A percentile compares a stretch with the other conserved stretches of the same genome.
phyloP scores from a whole-genome alignment of 768 basidiomycete species.

The Pleurotus giganteus region DNA sequence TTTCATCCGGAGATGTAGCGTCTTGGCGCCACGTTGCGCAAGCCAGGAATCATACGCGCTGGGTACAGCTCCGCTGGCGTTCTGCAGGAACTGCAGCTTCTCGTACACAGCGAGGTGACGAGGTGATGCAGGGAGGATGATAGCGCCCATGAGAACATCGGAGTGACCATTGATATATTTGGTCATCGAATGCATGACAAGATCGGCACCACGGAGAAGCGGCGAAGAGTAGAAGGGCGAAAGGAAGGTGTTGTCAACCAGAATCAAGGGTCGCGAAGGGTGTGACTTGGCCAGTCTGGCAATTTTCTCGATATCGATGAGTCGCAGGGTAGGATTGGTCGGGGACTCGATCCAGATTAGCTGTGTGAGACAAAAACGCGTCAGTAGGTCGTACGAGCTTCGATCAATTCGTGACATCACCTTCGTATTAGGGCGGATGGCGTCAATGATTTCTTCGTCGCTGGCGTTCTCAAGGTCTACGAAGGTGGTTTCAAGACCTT shows the following conservation, averaged over 20 bases:
- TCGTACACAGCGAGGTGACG: constrained; percentile 45
- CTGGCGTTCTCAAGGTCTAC: constrained; percentile 73
- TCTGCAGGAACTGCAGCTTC: constrained; percentile 84
- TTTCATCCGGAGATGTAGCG: constrained; percentile 84
- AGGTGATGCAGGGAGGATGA: constrained; percentile 56
- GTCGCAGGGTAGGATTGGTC: constrained; percentile 89
- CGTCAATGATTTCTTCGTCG: constrained; percentile 60
- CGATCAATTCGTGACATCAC: constrained; percentile 30
- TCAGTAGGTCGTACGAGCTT: background rate
- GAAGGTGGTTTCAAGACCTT: constrained; percentile 72
- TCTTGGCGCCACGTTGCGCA: constrained; percentile 88
- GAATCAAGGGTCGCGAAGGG: constrained; percentile 67
- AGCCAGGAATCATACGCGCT: constrained; percentile 89
- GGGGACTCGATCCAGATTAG: constrained; percentile 94
- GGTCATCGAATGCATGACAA: constrained; percentile 80
- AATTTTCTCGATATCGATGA: constrained; percentile 79
- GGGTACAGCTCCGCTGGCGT: constrained; percentile 82
- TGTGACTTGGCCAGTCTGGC: constrained; percentile 62
- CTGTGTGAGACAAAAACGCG: constrained; percentile 32
- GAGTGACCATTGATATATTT: constrained; percentile 96
- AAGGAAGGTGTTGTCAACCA: constrained; percentile 94
- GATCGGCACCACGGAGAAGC: constrained; percentile 78
- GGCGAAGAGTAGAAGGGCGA: constrained; percentile 92
- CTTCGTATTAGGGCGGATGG: constrained; percentile 79
- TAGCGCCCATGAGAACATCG: constrained; percentile 87